phyloP scores from a whole-genome alignment of 768 basidiomycete genomes.

The Galerina sulciceps region DNA sequence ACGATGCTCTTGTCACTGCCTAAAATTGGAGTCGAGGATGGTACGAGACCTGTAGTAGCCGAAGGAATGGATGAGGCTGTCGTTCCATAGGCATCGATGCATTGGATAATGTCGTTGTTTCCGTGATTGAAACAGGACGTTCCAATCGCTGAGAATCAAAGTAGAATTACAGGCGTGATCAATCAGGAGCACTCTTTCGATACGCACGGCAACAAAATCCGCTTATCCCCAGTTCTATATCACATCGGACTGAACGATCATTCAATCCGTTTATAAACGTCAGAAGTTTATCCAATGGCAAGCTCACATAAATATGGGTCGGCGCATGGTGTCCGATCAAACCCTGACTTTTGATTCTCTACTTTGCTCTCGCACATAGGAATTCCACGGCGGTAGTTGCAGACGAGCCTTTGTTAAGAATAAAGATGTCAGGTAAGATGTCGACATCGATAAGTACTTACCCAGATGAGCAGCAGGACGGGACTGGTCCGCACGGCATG shows the following conservation, averaged over 20 bases:
- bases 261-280: too few species aligned
- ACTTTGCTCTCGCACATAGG: background rate
- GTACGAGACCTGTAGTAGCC: slow-evolving; percentile 16
- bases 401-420: background rate
- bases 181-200: too few species aligned
- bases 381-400: background rate
- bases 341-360: background rate
- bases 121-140: slow-evolving; percentile 1
- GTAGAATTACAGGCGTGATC: too few species aligned
- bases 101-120: slow-evolving; percentile 1
- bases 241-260: too few species aligned
- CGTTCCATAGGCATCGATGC: slow-evolving; percentile 20
- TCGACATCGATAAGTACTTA: background rate
- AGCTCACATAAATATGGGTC: background rate
- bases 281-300: too few species aligned
- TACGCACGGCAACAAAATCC: too few species aligned
- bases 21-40: slow-evolving; percentile 10
- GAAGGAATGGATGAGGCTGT: slow-evolving; percentile 19
- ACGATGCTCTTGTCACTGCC: background rate
- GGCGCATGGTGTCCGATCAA: background rate
- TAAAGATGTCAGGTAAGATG: background rate
- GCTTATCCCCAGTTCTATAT: too few species aligned
- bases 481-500: background rate
- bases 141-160: background rate
- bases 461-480: background rate